Evolutionary conservation across 2,329 filamentous ascomycete species (phyloP).

Genomic region (Apiospora sp.): DNA sequence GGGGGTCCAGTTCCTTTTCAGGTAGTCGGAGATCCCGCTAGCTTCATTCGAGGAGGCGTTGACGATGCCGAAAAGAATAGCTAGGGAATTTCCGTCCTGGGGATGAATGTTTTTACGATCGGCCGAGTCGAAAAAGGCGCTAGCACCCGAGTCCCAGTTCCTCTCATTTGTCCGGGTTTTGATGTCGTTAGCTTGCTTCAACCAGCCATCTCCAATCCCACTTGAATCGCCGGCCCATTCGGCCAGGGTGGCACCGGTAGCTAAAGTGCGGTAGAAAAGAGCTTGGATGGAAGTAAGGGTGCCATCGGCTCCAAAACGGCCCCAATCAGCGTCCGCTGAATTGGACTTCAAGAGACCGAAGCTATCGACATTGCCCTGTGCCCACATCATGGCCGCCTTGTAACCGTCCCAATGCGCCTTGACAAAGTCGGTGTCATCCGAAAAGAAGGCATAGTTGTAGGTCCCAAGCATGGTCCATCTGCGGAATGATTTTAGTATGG

Average conservation of each 20-base stretch:
- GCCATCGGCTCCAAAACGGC: constrained; percentile 36
- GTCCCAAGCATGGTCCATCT: constrained; percentile 61
- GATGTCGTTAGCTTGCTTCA: constrained; percentile 49
- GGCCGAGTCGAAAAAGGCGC: constrained; percentile 53
- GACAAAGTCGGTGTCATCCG: constrained; percentile 59
- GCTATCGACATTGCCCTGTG: constrained; percentile 34
- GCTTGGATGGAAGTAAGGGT: constrained; percentile 39
- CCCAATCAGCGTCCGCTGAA: constrained; percentile 37
- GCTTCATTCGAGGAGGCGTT: constrained; percentile 43
- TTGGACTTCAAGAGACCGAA: constrained; percentile 36
- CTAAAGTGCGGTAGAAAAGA: constrained; percentile 59
- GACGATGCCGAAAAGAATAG: constrained; percentile 57
- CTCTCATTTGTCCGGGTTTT: constrained; percentile 53
- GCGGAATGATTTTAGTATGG: constrained; percentile 13
- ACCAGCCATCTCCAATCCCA: constrained; percentile 49
- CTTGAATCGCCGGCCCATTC: constrained; percentile 52
- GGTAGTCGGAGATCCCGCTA: constrained; percentile 50
- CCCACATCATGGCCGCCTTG: constrained; percentile 50
- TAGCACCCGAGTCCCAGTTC: constrained; percentile 56
- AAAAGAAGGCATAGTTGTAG: constrained; percentile 65
- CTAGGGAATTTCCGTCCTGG: constrained; percentile 67
- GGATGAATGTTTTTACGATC: constrained; percentile 59
- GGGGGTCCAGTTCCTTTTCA: constrained; percentile 61
- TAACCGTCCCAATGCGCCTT: constrained; percentile 56
- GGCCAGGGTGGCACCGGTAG: constrained; percentile 60